Evolutionary conservation across 805 yeast species (phyloP), one percentile per base, ranked within the genome.

Genomic region (Ogataea polymorpha): DNA sequence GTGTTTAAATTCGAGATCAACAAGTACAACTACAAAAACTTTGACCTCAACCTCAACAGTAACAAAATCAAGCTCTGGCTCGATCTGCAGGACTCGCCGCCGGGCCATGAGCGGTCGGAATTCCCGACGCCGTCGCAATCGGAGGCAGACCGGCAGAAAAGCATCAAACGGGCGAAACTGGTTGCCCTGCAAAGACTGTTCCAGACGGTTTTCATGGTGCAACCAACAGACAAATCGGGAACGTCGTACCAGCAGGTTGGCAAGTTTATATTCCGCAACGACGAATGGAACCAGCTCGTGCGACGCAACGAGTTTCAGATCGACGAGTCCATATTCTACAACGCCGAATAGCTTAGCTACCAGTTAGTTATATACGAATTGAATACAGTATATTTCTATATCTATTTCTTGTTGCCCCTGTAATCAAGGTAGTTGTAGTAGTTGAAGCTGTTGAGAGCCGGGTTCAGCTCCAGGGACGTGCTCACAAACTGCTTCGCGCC

Each of bases 71-170:
- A 56, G 36, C 44, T 55, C 17, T 61, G 66, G 65, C 44, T 49
- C 10, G 60, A 56, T 12, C 32, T 61, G 28, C 58, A 59, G 32
- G 59, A 54, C 39, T 56, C 62, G 2, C 85, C 84, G 2, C 80
- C 80, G 0, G 84, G 84, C 1, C 78, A 71, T 58, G 79, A 76
- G 47, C 59, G 77, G 28, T 65, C 79, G 17, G 85, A 77, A 38
- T 79, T 81, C 47, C 83, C 86, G 0, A 63, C 61, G 5, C 74
- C 83, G 0, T 84, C 77, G 45, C 78, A 80, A 49, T 56, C 63
- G 10, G 51, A 38, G 2, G 61, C 54, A 31, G 77, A 71, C 42
- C 67, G 66, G 47, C 32, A 34, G 14, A 48, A 39, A 18, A 51
- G 59, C 11, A 32, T 42, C 21, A 41, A 47, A 18, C 36, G 70